phyloP scores from a whole-genome alignment of 2,329 filamentous ascomycete genomes.

The Cordyceps sp. region DNA sequence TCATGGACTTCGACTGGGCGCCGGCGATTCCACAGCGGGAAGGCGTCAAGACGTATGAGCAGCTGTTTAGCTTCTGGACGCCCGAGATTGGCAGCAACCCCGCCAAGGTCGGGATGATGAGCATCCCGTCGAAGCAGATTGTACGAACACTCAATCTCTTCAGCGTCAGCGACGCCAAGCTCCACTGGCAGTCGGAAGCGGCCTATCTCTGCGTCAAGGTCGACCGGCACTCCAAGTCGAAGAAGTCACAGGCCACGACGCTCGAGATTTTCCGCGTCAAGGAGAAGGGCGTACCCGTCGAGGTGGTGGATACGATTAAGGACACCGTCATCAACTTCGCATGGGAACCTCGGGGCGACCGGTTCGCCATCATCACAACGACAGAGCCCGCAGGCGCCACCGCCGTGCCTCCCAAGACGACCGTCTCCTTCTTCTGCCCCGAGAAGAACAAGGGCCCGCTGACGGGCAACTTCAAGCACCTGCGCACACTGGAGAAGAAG shows the following conservation, averaged over 20 bases:
- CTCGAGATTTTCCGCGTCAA: constrained; percentile 95
- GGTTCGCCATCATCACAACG: constrained; percentile 93
- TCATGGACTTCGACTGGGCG: constrained; percentile 97
- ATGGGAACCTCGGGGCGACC: constrained; percentile 96
- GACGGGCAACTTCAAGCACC: constrained; percentile 88
- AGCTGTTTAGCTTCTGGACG: constrained; percentile 97
- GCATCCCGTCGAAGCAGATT: constrained; percentile 83
- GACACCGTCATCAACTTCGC: constrained; percentile 99
- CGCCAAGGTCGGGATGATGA: constrained; percentile 93
- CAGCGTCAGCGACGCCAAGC: constrained; percentile 92
- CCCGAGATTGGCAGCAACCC: constrained; percentile 96
- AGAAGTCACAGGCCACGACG: constrained; percentile 94
- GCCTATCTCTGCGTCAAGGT: constrained; percentile 97
- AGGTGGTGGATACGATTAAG: constrained; percentile 95
- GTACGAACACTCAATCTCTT: constrained; percentile 92
- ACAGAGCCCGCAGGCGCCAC: constrained; percentile 65
- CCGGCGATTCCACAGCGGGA: constrained; percentile 70
- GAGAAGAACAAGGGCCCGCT: constrained; percentile 76
- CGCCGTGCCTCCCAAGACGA: constrained; percentile 81
- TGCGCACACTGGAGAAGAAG: constrained; percentile 94
- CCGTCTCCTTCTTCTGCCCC: constrained; percentile 90
- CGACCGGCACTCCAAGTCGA: constrained; percentile 95
- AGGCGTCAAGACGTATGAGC: constrained; percentile 80
- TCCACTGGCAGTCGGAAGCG: constrained; percentile 96
- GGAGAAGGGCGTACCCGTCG: constrained; percentile 96